Evolutionary conservation across 805 yeast species (phyloP), one percentile per base, ranked within the genome.

Genomic region (Allodekkera sacchari): DNA sequence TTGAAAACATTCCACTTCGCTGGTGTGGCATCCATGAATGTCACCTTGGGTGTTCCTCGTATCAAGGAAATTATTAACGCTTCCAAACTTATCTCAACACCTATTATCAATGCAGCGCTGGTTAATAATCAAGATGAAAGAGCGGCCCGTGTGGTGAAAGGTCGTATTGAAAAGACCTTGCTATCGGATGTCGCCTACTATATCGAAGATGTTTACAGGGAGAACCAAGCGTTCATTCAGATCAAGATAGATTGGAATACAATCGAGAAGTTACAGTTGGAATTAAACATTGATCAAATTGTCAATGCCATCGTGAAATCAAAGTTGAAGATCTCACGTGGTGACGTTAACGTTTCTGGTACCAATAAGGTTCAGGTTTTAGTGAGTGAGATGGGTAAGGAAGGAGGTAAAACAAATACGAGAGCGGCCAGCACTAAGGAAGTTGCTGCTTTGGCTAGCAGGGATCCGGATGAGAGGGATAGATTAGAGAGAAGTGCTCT

Each of bases 11-110:
- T 59, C 60, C 64, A 92, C 68, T 92, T 92, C 70, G 98, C 98
- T 50, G 98, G 98, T 70, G 98, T 92, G 36, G 97, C 98, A 22
- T 83, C 95, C 28, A 92, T 89, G 96, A 92, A 92, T 65, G 95
- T 89, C 43, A 92, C 98, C 0, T 72, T 92, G 45, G 98, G 98
- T 74, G 98, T 92, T 32, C 98, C 98, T 30, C 96, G 98, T 73
- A 89, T 92, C 55, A 92, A 92, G 62, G 98, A 92, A 66, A 92
- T 92, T 56, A 92, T 92, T 56, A 92, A 92, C 56, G 98, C 98
- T 3, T 83, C 96, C 13, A 92, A 92, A 56, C 74, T 76, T 13
- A 92, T 92, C 47, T 84, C 95, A 6, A 92, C 98, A 6, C 98
- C 98, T 2, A 92, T 92, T 53, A 92, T 92, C 53, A 87, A 89